Evolutionary conservation across 495 filamentous ascomycete species (phyloP), one percentile per base, ranked within the genome.

Genomic region (Rusavskia elegans): DNA sequence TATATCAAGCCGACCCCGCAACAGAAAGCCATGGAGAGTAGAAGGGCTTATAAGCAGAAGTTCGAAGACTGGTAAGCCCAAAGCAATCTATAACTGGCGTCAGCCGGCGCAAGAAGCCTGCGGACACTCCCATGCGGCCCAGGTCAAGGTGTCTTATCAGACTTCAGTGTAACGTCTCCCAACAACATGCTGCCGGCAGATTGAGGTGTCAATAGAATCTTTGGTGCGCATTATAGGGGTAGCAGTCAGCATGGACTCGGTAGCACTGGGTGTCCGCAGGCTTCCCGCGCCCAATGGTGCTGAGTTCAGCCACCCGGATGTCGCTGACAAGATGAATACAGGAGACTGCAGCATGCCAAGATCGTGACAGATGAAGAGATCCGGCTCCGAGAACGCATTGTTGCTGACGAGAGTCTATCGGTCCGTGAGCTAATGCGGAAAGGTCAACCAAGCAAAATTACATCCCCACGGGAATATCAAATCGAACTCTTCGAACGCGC

Each of bases 401-500:
- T 57, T 10, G 57, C 63, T 3, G 69, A 75, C 38, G 62, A 65
- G 32, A 41, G 54, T 11, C 61, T 63, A 16, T 74, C 74, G 27
- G 67, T 71, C 16, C 63, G 68, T 48, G 64, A 64, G 49, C 58
- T 77, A 17, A 59, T 76, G 45, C 60, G 64, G n/a, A 68, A 66
- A 35, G 62, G 71, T 52, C 71, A 74, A 21, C 58, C 59, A 60
- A 71, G 19, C 57, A 67, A 53, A 25, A 85, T 85, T 52, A 72
- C 78, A 14, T 81, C 78, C 53, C 86, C 93, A 14, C 74, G 92
- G 32, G 87, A 94, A 57, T 98, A 97, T 61, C 92, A 98, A 64
- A 70, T 84, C 30, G 90, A 97, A 64, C 75, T 98, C 0, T 97
- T 93, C 60, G 87, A 97, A 65, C 76, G 77, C 56, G 90, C 92